A percentile compares a stretch with the other conserved stretches of the same genome.
These are phyloP conservation scores for Ballota nigra DNA, from an alignment of 257 asterid species.

Conservation along the genomic window DNA sequence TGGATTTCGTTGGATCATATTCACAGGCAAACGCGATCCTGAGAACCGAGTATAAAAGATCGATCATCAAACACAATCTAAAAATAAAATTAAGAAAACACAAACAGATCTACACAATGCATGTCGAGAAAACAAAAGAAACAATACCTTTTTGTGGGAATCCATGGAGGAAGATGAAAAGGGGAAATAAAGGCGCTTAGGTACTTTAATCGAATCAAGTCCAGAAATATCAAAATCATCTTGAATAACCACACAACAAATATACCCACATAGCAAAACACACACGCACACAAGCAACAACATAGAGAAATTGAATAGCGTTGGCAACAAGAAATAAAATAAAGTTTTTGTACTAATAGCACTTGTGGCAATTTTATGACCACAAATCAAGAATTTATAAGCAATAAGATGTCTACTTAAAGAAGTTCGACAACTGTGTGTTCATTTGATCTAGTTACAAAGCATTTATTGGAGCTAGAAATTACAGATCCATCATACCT, in stretches of 20 bases:
- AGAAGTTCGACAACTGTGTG: slow-evolving; percentile 2
- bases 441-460: not conserved
- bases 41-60: too few relatives aligned
- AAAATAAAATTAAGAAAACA: too few relatives aligned
- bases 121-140: not conserved
- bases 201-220: slow-evolving; percentile 60
- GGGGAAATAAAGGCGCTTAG: slow-evolving; percentile 56
- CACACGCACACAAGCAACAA: too few relatives aligned
- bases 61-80: too few relatives aligned
- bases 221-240: slow-evolving; percentile 72
- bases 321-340: not conserved
- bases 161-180: slow-evolving; percentile 55
- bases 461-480: too few relatives aligned
- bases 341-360: slow-evolving; percentile 3
- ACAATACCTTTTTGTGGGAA: slow-evolving; percentile 64
- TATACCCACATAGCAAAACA: too few relatives aligned
- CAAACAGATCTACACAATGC: slow-evolving; percentile 29
- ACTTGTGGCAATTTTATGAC: slow-evolving; percentile 10
- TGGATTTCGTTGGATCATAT: slow-evolving; percentile 21
- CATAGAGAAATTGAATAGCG: slow-evolving; percentile 10
- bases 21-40: not conserved
- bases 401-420: slow-evolving; percentile 4
- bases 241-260: slow-evolving; percentile 43
- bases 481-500: too few relatives aligned
- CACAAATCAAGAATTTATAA: slow-evolving; percentile 12